Conservation (phyloP, 1,139 yeast genomes). For the Diutina mesorugosa region DNA sequence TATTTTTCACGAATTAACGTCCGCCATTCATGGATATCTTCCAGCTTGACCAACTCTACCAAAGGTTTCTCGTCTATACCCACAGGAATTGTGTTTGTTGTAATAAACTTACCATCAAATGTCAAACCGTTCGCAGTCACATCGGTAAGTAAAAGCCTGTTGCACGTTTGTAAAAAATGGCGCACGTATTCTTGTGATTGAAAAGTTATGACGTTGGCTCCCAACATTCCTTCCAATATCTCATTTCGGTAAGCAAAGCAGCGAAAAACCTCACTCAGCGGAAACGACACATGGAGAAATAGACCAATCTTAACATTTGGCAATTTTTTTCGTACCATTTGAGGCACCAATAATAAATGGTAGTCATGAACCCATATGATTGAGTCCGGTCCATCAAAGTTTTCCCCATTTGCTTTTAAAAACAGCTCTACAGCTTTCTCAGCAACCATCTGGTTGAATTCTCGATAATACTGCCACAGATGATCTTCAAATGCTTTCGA, state of each 20-base stretch:
- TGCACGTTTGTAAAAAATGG: slow-evolving; percentile 87
- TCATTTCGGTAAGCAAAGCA: slow-evolving; percentile 81
- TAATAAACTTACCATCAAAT: slow-evolving; percentile 52
- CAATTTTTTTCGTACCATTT: slow-evolving; percentile 60
- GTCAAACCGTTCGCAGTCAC: slow-evolving; percentile 63
- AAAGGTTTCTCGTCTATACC: slow-evolving; percentile 74
- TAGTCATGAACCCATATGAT: slow-evolving; percentile 90
- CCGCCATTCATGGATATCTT: slow-evolving; percentile 60
- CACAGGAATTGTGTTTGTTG: slow-evolving; percentile 63
- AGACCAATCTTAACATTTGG: slow-evolving; percentile 87
- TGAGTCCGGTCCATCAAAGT: slow-evolving; percentile 29
- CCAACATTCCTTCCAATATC: slow-evolving; percentile 72
- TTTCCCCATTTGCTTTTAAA: slow-evolving; percentile 38
- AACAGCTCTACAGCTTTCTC: slow-evolving; percentile 57
- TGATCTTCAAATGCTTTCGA: slow-evolving; percentile 93
- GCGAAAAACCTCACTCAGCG: slow-evolving; percentile 89
- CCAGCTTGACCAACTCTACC: slow-evolving; percentile 28
- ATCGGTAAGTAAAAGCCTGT: slow-evolving; percentile 72
- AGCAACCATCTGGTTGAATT: slow-evolving; percentile 69
- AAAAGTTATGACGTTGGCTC: slow-evolving; percentile 79
- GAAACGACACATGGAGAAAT: slow-evolving; percentile 88
- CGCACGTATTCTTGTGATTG: slow-evolving; percentile 90
- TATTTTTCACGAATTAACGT: slow-evolving; percentile 64
- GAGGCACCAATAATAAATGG: slow-evolving; percentile 77
- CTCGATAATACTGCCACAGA: slow-evolving; percentile 78